phyloP scores from a whole-genome alignment of 805 yeast genomes.

The Yamadazyma sp. region DNA sequence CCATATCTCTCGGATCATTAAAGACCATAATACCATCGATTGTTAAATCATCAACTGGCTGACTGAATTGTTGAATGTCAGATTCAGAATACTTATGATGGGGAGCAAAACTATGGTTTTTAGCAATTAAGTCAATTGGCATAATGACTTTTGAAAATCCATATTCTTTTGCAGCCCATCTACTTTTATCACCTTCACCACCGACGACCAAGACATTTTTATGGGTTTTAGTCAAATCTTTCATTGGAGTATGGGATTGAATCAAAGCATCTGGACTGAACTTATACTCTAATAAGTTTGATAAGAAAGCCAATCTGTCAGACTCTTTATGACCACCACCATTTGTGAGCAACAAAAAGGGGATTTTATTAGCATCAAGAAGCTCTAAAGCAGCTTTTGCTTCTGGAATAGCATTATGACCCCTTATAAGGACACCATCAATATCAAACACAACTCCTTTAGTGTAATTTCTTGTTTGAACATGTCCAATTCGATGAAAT shows the following conservation, averaged over 20 bases:
- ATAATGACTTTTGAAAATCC: slow-evolving; percentile 76
- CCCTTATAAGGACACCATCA: slow-evolving; percentile 85
- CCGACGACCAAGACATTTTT: slow-evolving; percentile 78
- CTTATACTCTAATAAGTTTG: slow-evolving; percentile 44
- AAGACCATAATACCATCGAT: slow-evolving; percentile 80
- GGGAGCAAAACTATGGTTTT: slow-evolving; percentile 63
- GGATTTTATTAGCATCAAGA: slow-evolving; percentile 54
- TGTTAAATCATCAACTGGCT: slow-evolving; percentile 14
- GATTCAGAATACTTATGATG: slow-evolving; percentile 53
- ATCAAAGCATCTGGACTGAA: slow-evolving; percentile 68
- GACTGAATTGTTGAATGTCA: slow-evolving; percentile 25
- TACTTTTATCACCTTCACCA: slow-evolving; percentile 67
- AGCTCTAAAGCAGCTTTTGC: slow-evolving; percentile 61
- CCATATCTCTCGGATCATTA: slow-evolving; percentile 88
- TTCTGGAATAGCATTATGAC: slow-evolving; percentile 59
- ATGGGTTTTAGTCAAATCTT: slow-evolving; percentile 14
- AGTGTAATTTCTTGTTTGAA: not conserved
- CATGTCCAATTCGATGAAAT: too few species aligned
- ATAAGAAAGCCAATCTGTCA: slow-evolving; percentile 42
- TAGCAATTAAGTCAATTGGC: slow-evolving; percentile 66
- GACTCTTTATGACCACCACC: slow-evolving; percentile 82
- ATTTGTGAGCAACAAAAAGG: slow-evolving; percentile 82
- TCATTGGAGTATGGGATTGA: slow-evolving; percentile 71
- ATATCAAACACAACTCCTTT: slow-evolving; percentile 46
- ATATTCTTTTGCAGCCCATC: slow-evolving; percentile 68